phyloP scores from a whole-genome alignment of 192 early-diverging fungal genomes.

The Entomortierella parvispora region DNA sequence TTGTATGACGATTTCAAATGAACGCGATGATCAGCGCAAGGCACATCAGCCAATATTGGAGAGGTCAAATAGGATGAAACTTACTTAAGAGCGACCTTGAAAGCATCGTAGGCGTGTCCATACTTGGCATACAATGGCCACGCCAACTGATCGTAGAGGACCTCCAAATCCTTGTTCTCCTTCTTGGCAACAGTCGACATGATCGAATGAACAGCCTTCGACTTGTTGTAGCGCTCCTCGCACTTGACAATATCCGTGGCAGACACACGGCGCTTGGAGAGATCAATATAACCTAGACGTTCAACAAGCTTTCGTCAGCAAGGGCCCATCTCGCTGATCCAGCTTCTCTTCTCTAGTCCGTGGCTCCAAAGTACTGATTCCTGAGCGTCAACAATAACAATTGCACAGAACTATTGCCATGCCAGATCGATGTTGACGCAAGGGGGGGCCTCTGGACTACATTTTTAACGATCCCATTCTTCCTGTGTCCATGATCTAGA shows the following conservation, averaged over 20 bases:
- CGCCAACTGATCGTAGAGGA: conserved; percentile 83
- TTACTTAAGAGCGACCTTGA: conserved; percentile 91
- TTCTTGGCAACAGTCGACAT: conserved; percentile 91
- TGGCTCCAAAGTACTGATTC: no score
- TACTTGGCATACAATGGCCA: conserved; percentile 98
- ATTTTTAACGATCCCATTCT: no score
- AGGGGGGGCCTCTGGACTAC: no score
- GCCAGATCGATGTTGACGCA: no score
- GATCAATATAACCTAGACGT: conserved; percentile 92
- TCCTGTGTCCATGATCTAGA: no score
- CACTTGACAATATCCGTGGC: conserved; percentile 90
- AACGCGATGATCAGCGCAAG: neutral
- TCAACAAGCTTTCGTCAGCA: neutral
- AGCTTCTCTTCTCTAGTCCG: no score
- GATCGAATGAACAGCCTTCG: conserved; percentile 89
- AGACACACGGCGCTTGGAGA: conserved; percentile 94
- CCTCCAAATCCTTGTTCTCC: conserved; percentile 81
- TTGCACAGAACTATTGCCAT: no score
- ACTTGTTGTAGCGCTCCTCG: conserved; percentile 94
- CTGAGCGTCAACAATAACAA: no score
- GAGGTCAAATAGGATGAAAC: conserved; percentile 8
- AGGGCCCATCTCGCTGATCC: no score
- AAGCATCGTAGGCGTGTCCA: conserved; percentile 97
- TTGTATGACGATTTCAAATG: neutral
- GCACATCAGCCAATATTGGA: conserved; percentile 49